Evolutionary conservation across 2,329 filamentous ascomycete species (phyloP).

Genomic region (Pyrenophora seminiperda): DNA sequence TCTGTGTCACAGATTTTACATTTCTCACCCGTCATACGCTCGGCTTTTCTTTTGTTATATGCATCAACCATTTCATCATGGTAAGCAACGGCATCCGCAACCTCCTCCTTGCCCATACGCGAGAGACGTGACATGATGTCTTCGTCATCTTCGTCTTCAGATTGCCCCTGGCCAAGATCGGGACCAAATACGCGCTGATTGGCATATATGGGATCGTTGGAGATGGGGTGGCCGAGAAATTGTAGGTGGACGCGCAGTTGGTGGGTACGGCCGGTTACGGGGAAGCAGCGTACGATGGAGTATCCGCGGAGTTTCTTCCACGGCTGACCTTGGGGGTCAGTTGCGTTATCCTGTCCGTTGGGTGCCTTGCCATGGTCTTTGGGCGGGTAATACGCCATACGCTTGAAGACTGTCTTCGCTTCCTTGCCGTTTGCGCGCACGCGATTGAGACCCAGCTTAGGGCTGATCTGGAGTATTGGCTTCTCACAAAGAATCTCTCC

Average conservation of each 20-base stretch:
- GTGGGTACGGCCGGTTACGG: constrained; percentile 91
- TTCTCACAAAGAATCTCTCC: constrained; percentile 91
- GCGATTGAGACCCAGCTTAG: constrained; percentile 90
- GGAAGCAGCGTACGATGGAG: constrained; percentile 91
- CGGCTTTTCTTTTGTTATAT: constrained; percentile 88
- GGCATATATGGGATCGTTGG: constrained; percentile 97
- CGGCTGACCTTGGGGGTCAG: constrained; percentile 45
- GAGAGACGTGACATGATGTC: constrained; percentile 85
- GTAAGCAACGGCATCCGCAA: constrained; percentile 88
- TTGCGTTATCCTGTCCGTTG: constrained; percentile 24
- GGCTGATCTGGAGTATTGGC: constrained; percentile 90
- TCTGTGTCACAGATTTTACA: constrained; percentile 85
- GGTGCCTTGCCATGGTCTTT: constrained; percentile 28
- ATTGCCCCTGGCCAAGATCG: constrained; percentile 72
- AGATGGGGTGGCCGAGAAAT: constrained; percentile 90
- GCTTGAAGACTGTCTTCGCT: constrained; percentile 88
- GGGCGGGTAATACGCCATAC: constrained; percentile 86
- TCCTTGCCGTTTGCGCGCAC: constrained; percentile 92
- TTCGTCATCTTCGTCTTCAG: constrained; percentile 75
- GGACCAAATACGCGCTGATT: constrained; percentile 91
- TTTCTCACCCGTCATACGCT: constrained; percentile 85
- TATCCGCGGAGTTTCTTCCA: constrained; percentile 72
- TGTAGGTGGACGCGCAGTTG: constrained; percentile 95
- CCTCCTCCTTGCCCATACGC: constrained; percentile 92
- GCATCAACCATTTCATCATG: constrained; percentile 91